Percentiles rank a stretch among this genome's conserved stretches.
phyloP scores from a whole-genome alignment of 2,329 filamentous ascomycete species.

The Seiridium cupressi region DNA sequence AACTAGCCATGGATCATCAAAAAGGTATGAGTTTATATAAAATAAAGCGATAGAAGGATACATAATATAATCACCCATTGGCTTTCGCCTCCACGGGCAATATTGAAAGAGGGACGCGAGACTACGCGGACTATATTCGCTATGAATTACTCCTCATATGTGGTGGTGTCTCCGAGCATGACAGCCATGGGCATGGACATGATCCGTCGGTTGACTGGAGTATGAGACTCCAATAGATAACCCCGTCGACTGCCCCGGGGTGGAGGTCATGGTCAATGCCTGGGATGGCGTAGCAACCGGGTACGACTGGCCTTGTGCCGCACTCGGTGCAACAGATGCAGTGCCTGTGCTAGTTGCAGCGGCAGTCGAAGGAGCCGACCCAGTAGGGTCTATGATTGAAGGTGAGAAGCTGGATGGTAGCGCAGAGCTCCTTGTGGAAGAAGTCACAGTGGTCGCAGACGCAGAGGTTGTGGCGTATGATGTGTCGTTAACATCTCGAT shows the following conservation, averaged over 20 bases:
- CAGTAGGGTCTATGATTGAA: background rate
- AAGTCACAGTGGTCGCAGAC: background rate
- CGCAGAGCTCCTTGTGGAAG: background rate
- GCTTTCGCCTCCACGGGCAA: background rate
- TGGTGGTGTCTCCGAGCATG: background rate
- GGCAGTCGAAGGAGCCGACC: background rate
- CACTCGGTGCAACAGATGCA: background rate
- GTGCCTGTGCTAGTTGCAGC: background rate
- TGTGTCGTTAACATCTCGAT: constrained; percentile 9
- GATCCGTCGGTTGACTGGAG: background rate
- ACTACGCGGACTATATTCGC: background rate
- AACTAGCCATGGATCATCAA: background rate
- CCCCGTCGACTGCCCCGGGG: background rate
- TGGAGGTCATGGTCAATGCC: background rate
- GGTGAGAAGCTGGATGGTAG: background rate
- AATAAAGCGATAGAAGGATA: background rate
- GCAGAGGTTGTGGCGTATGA: background rate
- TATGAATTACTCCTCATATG: background rate
- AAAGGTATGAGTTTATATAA: background rate
- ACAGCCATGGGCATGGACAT: background rate
- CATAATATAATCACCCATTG: background rate
- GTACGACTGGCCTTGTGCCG: background rate
- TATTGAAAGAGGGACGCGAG: background rate
- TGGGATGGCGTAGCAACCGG: background rate
- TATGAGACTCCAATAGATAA: background rate